Evolutionary conservation across 2,329 filamentous ascomycete genomes (phyloP), one percentile per base, ranked within the genome.

Genomic region (Aspergillus sp.): DNA sequence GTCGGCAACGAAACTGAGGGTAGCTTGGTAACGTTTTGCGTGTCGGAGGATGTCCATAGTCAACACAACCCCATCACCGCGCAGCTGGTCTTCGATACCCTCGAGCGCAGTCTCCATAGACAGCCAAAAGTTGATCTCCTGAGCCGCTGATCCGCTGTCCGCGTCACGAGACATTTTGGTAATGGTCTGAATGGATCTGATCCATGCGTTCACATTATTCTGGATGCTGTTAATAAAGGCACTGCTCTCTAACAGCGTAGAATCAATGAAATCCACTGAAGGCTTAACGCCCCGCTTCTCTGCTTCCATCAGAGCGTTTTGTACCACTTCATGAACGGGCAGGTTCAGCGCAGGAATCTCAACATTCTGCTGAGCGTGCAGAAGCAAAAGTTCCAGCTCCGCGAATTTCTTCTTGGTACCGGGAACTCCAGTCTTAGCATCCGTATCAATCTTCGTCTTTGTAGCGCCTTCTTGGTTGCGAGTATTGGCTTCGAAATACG

Each of bases 61-160:
- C 71, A 99, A 80, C 69, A 88, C 84, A 22, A 99, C 94, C 30
- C 95, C 95, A 59, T 96, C 92, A 66, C 93, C 93, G 64, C 89
- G 85, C 60, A 99, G 85, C 76, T 98, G 94, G 46, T 85, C 87
- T 76, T 97, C 94, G 62, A 99, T 97, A 30, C 90, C 90, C 75
- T 97, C 93, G 66, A 99, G 80, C 4, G 93, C 92, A 17, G 90
- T 91, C 77, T 99, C 96, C 91, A 99, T 97, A 2, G 93, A 96
- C 54, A 99, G 79, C 95, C 95, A 99, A 74, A 99, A 99, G 77
- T 97, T 97, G 77, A 99, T 97, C 77, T 99, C 95, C 76, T 98
- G 95, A 60, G 92, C 94, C 34, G 95, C 95, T 23, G 93, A 96
- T 34, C 88, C 84, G 67, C 85, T 84, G 76, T 89, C 74, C 0